These are phyloP conservation scores for Oehlia diaphana DNA, from an alignment of 192 early-diverging fungal genomes.

Conservation along the genomic window DNA sequence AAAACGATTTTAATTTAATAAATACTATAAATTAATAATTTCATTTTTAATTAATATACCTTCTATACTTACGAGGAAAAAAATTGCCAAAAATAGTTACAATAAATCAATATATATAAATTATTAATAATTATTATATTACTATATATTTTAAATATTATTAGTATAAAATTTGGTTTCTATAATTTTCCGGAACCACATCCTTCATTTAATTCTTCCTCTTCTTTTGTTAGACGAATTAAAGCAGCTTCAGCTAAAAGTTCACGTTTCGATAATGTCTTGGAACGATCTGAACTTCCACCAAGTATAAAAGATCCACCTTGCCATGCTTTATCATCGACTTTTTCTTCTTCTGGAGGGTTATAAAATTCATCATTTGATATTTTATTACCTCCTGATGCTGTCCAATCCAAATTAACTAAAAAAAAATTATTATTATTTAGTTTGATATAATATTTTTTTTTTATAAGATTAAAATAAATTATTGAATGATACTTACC, in stretches of 20 bases:
- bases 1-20: too few relatives aligned
- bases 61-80: too few relatives aligned
- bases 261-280: slow-evolving; percentile 42
- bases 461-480: neutral
- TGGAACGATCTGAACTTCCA: slow-evolving; percentile 31
- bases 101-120: too few relatives aligned
- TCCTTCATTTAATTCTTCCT: slow-evolving; percentile 60
- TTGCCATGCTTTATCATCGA: slow-evolving; percentile 39
- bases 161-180: neutral
- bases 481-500: slow-evolving; percentile 20
- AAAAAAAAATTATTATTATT: neutral
- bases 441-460: neutral
- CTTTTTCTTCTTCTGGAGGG: slow-evolving; percentile 40
- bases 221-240: slow-evolving; percentile 61
- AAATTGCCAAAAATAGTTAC: too few relatives aligned
- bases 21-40: too few relatives aligned
- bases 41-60: too few relatives aligned
- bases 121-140: neutral
- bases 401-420: slow-evolving; percentile 50
- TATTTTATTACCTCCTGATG: slow-evolving; percentile 36
- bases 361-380: slow-evolving; percentile 44
- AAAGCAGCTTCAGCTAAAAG: slow-evolving; percentile 57
- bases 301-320: slow-evolving; percentile 65
- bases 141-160: neutral
- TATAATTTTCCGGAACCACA: slow-evolving; percentile 39